Evolutionary conservation across 1,284 basidiomycete species (phyloP), one percentile per base, ranked within the genome.

Genomic region (Fistulinella cinereoalba): DNA sequence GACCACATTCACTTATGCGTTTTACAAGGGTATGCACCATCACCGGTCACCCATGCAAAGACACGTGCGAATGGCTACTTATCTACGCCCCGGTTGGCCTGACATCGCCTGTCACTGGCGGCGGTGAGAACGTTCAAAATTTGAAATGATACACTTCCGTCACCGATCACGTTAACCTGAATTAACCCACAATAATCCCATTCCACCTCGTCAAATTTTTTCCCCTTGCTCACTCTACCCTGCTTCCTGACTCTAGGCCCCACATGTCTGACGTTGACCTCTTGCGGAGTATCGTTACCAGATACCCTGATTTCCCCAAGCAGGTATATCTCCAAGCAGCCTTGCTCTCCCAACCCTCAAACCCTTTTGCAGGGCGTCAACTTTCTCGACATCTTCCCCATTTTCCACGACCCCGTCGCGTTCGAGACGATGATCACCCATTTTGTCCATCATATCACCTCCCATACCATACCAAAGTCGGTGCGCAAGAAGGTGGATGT

Each of bases 361-460:
- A 28, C 19, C 21, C 11, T 29, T 22, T 37, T 27, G 25, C 53
- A 91, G 88, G 89, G 89, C 19, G 79, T 93, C 56, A 73, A 75
- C 34, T 93, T 93, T 62, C 72, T 93, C 50, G 93, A 97, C 69
- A 90, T 97, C 60, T 93, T 97, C 67, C 94, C 94, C 12, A 78
- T 97, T 62, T 78, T 97, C 23, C 80, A 85, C 18, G 76, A 92
- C 62, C 93, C 94, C 10, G 59, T 88, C 50, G 85, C 85, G 3
- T 91, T 95, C 64, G 94, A 97, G 71, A 84, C 87, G 1, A 81
- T 99, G 44, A 88, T 98, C 64, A 94, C 94, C 23, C 88, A 97
- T 69, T 77, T 99, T 49, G 66, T 92, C 47, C 79, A 92, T 68
- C 96, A 92, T 66, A 74, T 99, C 61, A 88, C 87, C 45, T 91